Base-by-base conservation (phyloP, 768 basidiomycete genomes). In the Hygrocybe punicea region DNA sequence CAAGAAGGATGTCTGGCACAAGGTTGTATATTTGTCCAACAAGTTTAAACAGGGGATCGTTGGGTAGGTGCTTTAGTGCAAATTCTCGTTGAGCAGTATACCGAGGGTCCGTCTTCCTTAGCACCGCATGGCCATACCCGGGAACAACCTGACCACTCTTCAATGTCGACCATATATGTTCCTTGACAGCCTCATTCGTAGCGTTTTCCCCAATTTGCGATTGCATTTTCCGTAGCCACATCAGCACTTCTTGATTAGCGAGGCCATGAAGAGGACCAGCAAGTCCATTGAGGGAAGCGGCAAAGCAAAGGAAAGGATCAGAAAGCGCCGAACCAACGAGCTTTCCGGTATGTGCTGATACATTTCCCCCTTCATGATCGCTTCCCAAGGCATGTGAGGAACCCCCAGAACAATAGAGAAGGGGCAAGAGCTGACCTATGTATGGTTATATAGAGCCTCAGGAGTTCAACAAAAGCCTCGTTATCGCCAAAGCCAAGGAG, bases 321-420 rank as follows among this genome's bases (percentile, higher is more conserved):
- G 95, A 95, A 57, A 98, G 87, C 52, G 96, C 95, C 54, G 93
- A 94, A 55, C 92, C 93, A 61, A 95, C 93, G 19, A 94, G 81
- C 73, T 95, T 92, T 57, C 91, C 91, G 19, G 93, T 89, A 78
- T 95, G 93, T 2, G 93, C 93, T 51, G 96, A 98, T 60, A 98
- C 96, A 64, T 98, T 98, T 45, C 96, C 96, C 71, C 96, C 96
- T 75, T 98, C 96, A 76, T 98, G 96, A 69, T 98, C 96, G 70
- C 89, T 88, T 53, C 9, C 35, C 3, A 40, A 40, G 42, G 49
- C 19, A 21, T 23, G 23, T 1, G 19, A 25, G 25, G 37, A 34
- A 44, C 45, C 44, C 4, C 25, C 4, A 8, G 4, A 29, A 29
- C 29, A 29, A 4, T 29, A 29, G 29, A 8, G 29, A n/a, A 4